phyloP scores from a whole-genome alignment of 2,329 filamentous ascomycete genomes.

The Aspergillus sp. region DNA sequence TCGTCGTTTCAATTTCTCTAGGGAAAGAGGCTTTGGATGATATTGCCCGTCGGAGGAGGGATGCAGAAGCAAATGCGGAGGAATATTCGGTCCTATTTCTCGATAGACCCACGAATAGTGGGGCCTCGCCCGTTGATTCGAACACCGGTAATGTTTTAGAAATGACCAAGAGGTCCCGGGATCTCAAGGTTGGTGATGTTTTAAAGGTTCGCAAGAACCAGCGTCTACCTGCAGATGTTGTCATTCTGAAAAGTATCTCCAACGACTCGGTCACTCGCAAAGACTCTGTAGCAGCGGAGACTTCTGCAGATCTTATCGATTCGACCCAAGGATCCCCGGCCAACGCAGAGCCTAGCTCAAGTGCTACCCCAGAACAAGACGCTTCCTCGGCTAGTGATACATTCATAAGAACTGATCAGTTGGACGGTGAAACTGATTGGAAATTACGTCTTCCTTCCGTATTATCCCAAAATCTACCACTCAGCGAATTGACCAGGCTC shows the following conservation, averaged over 20 bases:
- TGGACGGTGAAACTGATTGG: conserved; percentile 98
- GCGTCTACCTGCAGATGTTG: conserved; percentile 87
- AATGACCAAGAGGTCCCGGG: conserved; percentile 73
- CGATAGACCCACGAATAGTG: conserved; percentile 35
- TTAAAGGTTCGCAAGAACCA: conserved; percentile 88
- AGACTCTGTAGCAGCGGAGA: conserved; percentile 14
- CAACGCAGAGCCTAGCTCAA: conserved; percentile 8
- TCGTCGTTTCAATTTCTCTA: conserved; percentile 86
- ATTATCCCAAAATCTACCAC: conserved; percentile 71
- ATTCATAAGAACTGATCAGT: conserved; percentile 94
- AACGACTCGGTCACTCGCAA: conserved; percentile 43
- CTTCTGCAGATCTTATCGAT: conserved; percentile 22
- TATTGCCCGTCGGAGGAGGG: conserved; percentile 75
- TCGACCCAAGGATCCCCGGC: conserved; percentile 13
- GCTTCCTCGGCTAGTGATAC: conserved; percentile 64
- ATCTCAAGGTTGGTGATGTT: conserved; percentile 93
- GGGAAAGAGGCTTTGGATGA: conserved; percentile 96
- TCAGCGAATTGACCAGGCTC: conserved; percentile 63
- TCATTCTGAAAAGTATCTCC: conserved; percentile 78
- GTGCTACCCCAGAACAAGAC: conserved; percentile 19
- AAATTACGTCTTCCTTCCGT: conserved; percentile 86
- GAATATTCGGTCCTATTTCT: conserved; percentile 75
- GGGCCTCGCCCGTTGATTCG: conserved; percentile 2
- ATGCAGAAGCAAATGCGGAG: conserved; percentile 92
- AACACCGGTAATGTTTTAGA: conserved; percentile 50